A percentile compares a stretch with the other conserved stretches of the same genome.
phyloP scores from a whole-genome alignment of 1,284 basidiomycete genomes.

The Cryptococcus sp. region DNA sequence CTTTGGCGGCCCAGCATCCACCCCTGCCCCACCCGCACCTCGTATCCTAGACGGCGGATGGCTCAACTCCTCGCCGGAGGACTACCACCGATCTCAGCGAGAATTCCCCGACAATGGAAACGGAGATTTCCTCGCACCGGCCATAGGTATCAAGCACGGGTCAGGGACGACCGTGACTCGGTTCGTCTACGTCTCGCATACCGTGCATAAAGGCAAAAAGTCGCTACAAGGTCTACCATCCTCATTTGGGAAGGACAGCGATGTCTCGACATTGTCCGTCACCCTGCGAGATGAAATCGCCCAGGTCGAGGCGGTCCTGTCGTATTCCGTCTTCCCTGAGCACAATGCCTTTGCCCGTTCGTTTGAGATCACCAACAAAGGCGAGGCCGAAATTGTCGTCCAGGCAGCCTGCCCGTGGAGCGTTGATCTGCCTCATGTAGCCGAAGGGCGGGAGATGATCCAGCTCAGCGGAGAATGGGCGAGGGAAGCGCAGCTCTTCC shows the following conservation, averaged over 20 bases:
- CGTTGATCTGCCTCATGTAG: slow-evolving; percentile 15
- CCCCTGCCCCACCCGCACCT: background rate
- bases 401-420: slow-evolving; percentile 21
- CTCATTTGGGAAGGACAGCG: slow-evolving; percentile 16
- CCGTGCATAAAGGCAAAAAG: slow-evolving; percentile 22
- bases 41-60: slow-evolving; percentile 3
- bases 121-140: slow-evolving; percentile 31
- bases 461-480: slow-evolving; percentile 31
- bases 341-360: slow-evolving; percentile 17
- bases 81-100: slow-evolving; percentile 5
- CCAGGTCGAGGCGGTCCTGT: slow-evolving; percentile 13
- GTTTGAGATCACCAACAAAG: slow-evolving; percentile 16
- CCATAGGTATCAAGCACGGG: slow-evolving; percentile 17
- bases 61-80: background rate
- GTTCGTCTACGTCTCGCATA: slow-evolving; percentile 18
- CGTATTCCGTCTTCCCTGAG: slow-evolving; percentile 22
- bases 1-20: background rate
- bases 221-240: slow-evolving; percentile 18
- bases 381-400: slow-evolving; percentile 12
- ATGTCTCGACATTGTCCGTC: slow-evolving; percentile 20
- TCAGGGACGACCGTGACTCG: slow-evolving; percentile 16
- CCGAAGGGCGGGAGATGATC: slow-evolving; percentile 24
- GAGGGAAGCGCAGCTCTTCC: slow-evolving; percentile 15
- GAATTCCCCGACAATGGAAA: slow-evolving; percentile 29
- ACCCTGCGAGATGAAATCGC: slow-evolving; percentile 16